Conservation (phyloP, 148 eudicot species). For the Dysphania ambrosioides region DNA sequence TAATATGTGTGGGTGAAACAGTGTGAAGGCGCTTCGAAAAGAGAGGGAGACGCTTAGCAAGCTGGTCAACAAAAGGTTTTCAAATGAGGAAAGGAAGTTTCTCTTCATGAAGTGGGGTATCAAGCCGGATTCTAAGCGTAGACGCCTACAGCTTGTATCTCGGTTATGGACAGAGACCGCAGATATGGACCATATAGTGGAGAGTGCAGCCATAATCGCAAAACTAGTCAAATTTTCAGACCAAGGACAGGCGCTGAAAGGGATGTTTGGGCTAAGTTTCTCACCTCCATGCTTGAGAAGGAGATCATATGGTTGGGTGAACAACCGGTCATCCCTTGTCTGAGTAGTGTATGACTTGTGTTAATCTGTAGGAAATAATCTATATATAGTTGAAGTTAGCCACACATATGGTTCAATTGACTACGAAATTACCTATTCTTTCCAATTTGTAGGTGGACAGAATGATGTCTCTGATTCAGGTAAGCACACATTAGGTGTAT, state of each 20-base stretch:
- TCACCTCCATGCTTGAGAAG: constrained; percentile 49
- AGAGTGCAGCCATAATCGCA: constrained; percentile 64
- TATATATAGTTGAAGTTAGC: constrained; percentile 21
- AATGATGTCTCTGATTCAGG: constrained; percentile 9
- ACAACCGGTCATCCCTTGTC: constrained; percentile 35
- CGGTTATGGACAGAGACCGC: constrained; percentile 58
- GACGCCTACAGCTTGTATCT: constrained; percentile 59
- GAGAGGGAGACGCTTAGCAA: constrained; percentile 71
- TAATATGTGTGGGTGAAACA: constrained; percentile 26
- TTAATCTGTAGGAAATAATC: constrained; percentile 10
- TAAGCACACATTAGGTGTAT: constrained; percentile 1
- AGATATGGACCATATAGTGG: constrained; percentile 44
- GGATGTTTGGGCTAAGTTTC: constrained; percentile 89
- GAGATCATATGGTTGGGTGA: constrained; percentile 64
- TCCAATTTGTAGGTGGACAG: constrained; percentile 14
- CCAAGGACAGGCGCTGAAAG: constrained; percentile 62
- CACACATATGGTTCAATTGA: constrained; percentile 19
- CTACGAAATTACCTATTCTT: neutral
- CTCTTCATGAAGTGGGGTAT: constrained; percentile 68
- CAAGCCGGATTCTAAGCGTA: constrained; percentile 50
- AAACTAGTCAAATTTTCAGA: constrained; percentile 68
- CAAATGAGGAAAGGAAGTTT: constrained; percentile 53
- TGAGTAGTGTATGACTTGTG: constrained; percentile 29
- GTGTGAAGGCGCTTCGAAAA: constrained; percentile 59
- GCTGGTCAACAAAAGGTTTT: constrained; percentile 61